Conservation (phyloP, 2,329 filamentous ascomycete genomes). For the Talaromyces sp. region DNA sequence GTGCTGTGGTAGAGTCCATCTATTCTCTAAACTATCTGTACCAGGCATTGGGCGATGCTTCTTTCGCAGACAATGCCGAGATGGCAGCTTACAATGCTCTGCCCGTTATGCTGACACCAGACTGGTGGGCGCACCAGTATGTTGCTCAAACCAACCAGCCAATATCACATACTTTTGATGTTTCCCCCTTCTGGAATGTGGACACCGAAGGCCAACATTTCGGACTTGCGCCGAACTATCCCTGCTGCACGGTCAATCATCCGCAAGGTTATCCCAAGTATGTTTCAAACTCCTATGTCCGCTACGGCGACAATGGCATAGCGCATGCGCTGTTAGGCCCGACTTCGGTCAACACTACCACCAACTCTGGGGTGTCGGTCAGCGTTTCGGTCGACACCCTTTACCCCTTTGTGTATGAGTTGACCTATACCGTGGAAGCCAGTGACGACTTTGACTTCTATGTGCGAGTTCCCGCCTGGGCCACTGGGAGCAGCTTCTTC, state of each 20-base stretch:
- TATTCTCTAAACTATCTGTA: slow-evolving; percentile 51
- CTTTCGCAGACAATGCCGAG: slow-evolving; percentile 51
- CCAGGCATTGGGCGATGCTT: slow-evolving; percentile 42
- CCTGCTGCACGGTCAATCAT: slow-evolving; percentile 57
- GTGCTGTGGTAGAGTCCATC: slow-evolving; percentile 49
- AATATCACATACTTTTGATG: slow-evolving; percentile 40
- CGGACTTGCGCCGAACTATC: slow-evolving; percentile 49
- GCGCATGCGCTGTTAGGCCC: slow-evolving; percentile 50
- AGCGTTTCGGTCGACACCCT: slow-evolving; percentile 44
- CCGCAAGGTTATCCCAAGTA: slow-evolving; percentile 55
- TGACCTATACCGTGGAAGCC: slow-evolving; percentile 39
- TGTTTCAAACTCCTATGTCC: slow-evolving; percentile 45
- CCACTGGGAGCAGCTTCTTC: slow-evolving; percentile 22
- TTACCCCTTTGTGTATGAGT: slow-evolving; percentile 44
- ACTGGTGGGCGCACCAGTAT: slow-evolving; percentile 56
- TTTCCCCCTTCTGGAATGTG: slow-evolving; percentile 47
- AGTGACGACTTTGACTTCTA: slow-evolving; percentile 39
- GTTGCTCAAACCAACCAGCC: slow-evolving; percentile 52
- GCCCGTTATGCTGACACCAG: slow-evolving; percentile 47
- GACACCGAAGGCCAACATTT: slow-evolving; percentile 45
- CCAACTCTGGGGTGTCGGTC: slow-evolving; percentile 35
- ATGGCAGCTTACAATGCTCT: slow-evolving; percentile 52
- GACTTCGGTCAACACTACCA: slow-evolving; percentile 35
- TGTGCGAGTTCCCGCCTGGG: slow-evolving; percentile 46
- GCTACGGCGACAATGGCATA: slow-evolving; percentile 40